Evolutionary conservation across 2,329 filamentous ascomycete genomes (phyloP), one percentile per base, ranked within the genome.

Genomic region (Cercospora sp.): DNA sequence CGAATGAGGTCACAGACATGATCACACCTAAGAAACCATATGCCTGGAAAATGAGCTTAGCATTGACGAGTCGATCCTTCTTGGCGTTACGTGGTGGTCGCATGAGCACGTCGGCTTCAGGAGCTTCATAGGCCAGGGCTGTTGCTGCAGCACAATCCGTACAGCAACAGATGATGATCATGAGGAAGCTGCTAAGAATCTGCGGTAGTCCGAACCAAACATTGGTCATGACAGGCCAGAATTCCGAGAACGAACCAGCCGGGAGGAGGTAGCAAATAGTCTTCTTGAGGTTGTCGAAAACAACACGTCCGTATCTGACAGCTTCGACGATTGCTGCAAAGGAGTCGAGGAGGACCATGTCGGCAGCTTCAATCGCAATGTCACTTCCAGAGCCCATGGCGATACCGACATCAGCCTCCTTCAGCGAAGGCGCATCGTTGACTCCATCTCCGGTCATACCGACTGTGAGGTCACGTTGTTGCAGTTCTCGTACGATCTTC

Each of bases 271-370:
- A 93, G n/a, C 88, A 86, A 69, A 92, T 87, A 0, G 87, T 90
- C 83, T 94, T 93, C 77, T 91, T 91, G 61, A 93, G 80, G 73
- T 93, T 93, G 77, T 93, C 89, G 78, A 91, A 93, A n/a, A 93
- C 89, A 5, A 91, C 86, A 13, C 91, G 86, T 0, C 91, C 91
- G 68, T 90, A 92, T 70, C 88, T 84, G 2, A 93, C 87, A 0
- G 91, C 91, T 74, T 90, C 86, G 5, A 93, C 87, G 33, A 94
- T 86, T 1, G 89, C 90, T 0, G 87, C 85, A 75, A 94, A 93
- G 0, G 87, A 88, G 63, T 93, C 91, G 5, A 89, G 78, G 72
- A 90, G 75, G 0, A 89, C 85, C 84, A 89, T 87, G 70, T 89
- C 87, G 0, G 86, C 83, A 10, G 87, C 86, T 77, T 89, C 86